Evolutionary conservation across 2,329 filamentous ascomycete genomes (phyloP).

Genomic region (Colletotrichum acutatum): DNA sequence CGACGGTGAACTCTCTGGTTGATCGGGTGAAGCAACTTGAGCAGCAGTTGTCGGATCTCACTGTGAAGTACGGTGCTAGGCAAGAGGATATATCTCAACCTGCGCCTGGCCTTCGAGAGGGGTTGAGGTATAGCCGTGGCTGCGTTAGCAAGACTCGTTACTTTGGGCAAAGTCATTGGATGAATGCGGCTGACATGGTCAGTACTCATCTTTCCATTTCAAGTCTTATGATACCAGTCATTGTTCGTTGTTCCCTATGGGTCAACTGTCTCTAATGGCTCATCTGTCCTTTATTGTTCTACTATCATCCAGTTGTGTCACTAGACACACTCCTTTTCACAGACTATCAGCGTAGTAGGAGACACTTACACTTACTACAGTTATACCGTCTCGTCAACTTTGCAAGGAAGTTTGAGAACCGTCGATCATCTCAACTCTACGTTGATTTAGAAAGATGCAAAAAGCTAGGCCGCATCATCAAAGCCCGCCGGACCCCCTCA

Average conservation of each 20-base stretch:
- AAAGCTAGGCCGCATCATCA: conserved; percentile 52
- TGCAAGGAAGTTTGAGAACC: conserved; percentile 37
- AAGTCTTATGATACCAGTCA: not conserved
- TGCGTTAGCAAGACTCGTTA: conserved; percentile 56
- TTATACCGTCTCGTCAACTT: conserved; percentile 40
- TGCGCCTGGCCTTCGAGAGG: not conserved
- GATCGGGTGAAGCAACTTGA: conserved; percentile 56
- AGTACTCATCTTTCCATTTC: conserved; percentile 3
- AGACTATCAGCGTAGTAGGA: accelerated
- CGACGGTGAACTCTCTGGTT: conserved; percentile 45
- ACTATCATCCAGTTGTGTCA: conserved; percentile 23
- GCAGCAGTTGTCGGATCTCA: conserved; percentile 46
- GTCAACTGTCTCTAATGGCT: not conserved
- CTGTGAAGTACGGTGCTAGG: not conserved
- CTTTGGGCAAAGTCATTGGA: conserved; percentile 63
- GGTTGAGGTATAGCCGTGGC: conserved; percentile 39
- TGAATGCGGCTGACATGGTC: conserved; percentile 55
- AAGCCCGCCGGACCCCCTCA: conserved; percentile 50
- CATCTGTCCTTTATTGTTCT: not conserved
- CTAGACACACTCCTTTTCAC: too few relatives aligned
- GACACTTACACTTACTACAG: conserved; percentile 27
- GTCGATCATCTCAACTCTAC: conserved; percentile 45
- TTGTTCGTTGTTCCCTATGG: not conserved
- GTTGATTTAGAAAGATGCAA: conserved; percentile 53
- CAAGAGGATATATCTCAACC: not conserved